Conservation (phyloP, 2,329 filamentous ascomycete genomes). For the Cercospora sp. region DNA sequence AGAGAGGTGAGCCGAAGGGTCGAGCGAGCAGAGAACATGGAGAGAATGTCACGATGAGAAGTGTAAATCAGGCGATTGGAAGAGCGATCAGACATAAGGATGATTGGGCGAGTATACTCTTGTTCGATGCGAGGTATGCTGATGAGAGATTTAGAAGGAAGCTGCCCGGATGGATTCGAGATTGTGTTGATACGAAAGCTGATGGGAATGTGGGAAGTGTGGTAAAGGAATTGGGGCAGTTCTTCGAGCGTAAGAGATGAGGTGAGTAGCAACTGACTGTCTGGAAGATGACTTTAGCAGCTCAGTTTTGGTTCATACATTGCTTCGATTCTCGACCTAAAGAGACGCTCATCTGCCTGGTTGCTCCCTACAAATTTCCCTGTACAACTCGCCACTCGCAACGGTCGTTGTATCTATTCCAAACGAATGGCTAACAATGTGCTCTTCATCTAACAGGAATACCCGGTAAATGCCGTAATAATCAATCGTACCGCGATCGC, state of each 20-base stretch:
- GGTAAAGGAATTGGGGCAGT: conserved; percentile 17
- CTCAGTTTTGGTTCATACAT: not conserved
- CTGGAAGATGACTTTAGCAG: not conserved
- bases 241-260: conserved; percentile 12
- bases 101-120: conserved; percentile 87
- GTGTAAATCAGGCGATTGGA: conserved; percentile 95
- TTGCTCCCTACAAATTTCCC: not conserved
- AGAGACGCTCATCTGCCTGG: not conserved
- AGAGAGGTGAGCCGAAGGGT: conserved; percentile 40
- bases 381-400: not conserved
- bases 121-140: conserved; percentile 80
- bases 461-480: not conserved
- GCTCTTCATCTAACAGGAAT: not conserved
- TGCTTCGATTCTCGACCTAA: not conserved
- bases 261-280: not conserved
- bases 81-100: conserved; percentile 82
- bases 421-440: not conserved
- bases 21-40: conserved; percentile 74
- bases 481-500: not conserved
- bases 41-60: conserved; percentile 93
- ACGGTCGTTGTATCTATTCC: not conserved
- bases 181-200: conserved; percentile 16
- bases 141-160: conserved; percentile 72
- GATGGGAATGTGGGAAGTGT: conserved; percentile 12
- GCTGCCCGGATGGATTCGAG: conserved; percentile 82